Evolutionary conservation across 306 rosid genomes (phyloP).

Genomic region (Aeschynomene evenia): DNA sequence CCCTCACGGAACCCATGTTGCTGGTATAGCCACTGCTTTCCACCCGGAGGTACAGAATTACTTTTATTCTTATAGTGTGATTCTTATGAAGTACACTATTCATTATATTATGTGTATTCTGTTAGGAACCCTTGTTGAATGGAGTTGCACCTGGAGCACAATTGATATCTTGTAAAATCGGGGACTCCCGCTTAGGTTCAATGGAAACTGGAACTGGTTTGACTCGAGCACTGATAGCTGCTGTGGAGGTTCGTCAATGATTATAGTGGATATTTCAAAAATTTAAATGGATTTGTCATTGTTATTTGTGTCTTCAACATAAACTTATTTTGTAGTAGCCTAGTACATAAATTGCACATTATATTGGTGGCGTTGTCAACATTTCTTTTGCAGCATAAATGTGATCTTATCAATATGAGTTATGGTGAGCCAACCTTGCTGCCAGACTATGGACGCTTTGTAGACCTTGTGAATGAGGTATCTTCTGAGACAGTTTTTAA

Average conservation of each 20-base stretch:
- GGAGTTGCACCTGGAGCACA: conserved; percentile 99
- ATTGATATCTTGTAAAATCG: conserved; percentile 92
- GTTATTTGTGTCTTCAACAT: neutral
- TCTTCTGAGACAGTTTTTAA: conserved; percentile 34
- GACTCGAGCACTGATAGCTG: conserved; percentile 91
- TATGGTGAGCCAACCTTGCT: conserved; percentile 86
- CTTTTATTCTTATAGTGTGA: conserved; percentile 16
- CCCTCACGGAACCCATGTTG: conserved; percentile 96
- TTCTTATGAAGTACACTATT: conserved; percentile 17
- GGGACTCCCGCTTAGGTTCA: conserved; percentile 95
- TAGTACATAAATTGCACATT: conserved; percentile 24
- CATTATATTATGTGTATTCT: conserved; percentile 32
- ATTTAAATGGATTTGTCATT: conserved; percentile 13
- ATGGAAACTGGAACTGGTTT: conserved; percentile 98
- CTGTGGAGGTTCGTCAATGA: conserved; percentile 74
- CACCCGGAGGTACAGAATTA: conserved; percentile 72
- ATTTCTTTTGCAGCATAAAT: conserved; percentile 77
- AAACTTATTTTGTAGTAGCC: conserved; percentile 17
- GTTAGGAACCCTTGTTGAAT: conserved; percentile 87
- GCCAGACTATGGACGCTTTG: conserved; percentile 98
- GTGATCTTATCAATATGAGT: conserved; percentile 97
- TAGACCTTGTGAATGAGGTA: conserved; percentile 96
- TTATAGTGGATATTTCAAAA: conserved; percentile 16
- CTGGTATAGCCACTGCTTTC: conserved; percentile 92
- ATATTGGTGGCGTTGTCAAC: conserved; percentile 25